Evolutionary conservation across 352 stramenopile genomes (phyloP).

Genomic region (Saprolegnia parasitica): DNA sequence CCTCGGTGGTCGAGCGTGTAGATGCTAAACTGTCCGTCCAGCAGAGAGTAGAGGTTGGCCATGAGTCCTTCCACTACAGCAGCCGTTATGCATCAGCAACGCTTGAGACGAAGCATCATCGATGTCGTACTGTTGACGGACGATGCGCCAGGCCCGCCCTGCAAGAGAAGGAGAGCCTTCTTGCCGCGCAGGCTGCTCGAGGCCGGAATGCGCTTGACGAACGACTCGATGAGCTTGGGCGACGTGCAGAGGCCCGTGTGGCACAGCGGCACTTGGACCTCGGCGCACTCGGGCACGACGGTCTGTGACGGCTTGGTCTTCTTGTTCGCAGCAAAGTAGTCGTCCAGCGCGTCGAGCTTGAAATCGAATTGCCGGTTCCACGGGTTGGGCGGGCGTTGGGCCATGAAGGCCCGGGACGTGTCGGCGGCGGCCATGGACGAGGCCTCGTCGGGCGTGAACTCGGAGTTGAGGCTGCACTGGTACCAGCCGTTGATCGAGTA

Average conservation of each 20-base stretch:
- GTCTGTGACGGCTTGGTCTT: not conserved
- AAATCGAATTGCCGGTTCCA: constrained; percentile 8
- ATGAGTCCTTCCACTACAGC: constrained; percentile 36
- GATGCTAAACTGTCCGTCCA: constrained; percentile 31
- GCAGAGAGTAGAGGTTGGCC: constrained; percentile 18
- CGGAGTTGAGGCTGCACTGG: constrained; percentile 6
- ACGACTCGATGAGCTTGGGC: constrained; percentile 43
- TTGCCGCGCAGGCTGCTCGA: constrained; percentile 1
- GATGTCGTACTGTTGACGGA: constrained; percentile 29
- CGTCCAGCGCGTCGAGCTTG: constrained; percentile 5
- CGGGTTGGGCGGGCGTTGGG: not conserved
- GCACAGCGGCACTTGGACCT: constrained; percentile 37
- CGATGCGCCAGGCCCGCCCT: constrained; percentile 34
- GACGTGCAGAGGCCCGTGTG: constrained; percentile 38
- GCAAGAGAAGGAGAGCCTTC: constrained; percentile 35
- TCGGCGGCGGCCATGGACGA: not conserved
- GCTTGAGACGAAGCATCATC: not conserved
- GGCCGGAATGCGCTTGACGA: constrained; percentile 36
- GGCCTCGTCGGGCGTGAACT: not conserved
- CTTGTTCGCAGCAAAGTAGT: not conserved
- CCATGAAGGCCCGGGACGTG: not conserved
- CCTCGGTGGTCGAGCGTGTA: constrained; percentile 59
- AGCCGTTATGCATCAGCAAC: not conserved
- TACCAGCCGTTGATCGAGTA: constrained; percentile 28
- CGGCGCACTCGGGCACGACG: constrained; percentile 34